A percentile compares a stretch with the other conserved stretches of the same genome.
phyloP scores from a whole-genome alignment of 225 moss, liverwort and hornwort genomes.

The Pseudoscleropodium purum region DNA sequence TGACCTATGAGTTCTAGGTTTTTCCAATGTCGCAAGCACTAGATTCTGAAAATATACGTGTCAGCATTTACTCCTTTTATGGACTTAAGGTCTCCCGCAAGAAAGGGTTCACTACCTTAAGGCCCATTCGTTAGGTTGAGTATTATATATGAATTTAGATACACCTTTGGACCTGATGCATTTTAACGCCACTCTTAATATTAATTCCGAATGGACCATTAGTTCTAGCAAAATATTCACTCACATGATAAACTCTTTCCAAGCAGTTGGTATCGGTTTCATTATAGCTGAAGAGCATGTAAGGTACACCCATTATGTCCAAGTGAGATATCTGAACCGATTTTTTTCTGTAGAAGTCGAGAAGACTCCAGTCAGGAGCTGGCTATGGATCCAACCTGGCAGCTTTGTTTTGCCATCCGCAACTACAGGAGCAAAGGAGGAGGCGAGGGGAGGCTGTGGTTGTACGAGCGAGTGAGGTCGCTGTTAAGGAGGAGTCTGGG shows the following conservation, averaged over 20 bases:
- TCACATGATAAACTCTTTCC: background rate
- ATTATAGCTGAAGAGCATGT: background rate
- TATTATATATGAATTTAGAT: background rate
- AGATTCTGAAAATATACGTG: background rate
- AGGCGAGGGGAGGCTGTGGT: constrained; percentile 15
- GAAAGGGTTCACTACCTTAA: background rate
- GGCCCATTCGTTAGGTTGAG: background rate
- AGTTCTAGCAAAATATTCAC: background rate
- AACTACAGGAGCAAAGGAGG: constrained; percentile 9
- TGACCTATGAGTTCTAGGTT: too few relatives aligned
- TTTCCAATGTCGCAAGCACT: background rate
- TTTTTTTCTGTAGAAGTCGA: constrained; percentile 6
- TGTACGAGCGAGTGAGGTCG: constrained; percentile 41
- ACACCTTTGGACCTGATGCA: background rate
- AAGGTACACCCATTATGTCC: background rate
- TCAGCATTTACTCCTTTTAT: background rate
- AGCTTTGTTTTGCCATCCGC: background rate
- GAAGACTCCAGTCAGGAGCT: background rate
- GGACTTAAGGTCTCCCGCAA: background rate
- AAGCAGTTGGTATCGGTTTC: background rate
- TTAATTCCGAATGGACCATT: background rate
- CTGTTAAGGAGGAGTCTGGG: constrained; percentile 45
- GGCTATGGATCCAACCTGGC: constrained; percentile 12
- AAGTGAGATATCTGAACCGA: background rate
- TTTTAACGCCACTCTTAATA: background rate